phyloP scores from a whole-genome alignment of 805 yeast genomes.

The Wickerhamiella galacta region DNA sequence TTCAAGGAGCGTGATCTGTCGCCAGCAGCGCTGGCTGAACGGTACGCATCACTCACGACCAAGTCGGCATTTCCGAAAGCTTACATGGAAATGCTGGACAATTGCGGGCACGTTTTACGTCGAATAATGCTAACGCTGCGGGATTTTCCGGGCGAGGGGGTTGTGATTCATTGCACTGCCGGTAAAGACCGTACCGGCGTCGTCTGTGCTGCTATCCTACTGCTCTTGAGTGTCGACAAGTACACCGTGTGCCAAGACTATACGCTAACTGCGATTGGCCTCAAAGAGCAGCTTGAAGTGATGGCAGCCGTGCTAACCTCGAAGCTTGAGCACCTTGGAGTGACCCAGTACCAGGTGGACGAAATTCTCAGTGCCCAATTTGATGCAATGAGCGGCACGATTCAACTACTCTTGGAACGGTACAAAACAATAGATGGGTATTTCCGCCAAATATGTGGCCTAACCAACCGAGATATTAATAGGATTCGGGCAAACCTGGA shows the following conservation, averaged over 20 bases:
- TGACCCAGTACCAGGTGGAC: conserved; percentile 24
- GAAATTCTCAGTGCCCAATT: conserved; percentile 47
- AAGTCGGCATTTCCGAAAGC: conserved; percentile 42
- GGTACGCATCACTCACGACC: no score
- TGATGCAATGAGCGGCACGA: conserved; percentile 52
- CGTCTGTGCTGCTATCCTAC: conserved; percentile 46
- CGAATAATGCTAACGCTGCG: conserved; percentile 22
- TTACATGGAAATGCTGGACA: conserved; percentile 39
- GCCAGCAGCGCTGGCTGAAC: conserved; percentile 45
- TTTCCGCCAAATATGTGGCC: conserved; percentile 12
- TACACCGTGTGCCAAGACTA: conserved; percentile 57
- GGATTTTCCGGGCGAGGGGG: conserved; percentile 34
- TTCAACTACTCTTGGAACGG: conserved; percentile 32
- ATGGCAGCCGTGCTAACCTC: background rate
- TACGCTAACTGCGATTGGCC: conserved; percentile 41
- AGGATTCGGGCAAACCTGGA: no score
- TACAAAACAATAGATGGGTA: conserved; percentile 42
- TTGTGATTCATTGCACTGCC: conserved; percentile 65
- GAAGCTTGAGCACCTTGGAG: background rate
- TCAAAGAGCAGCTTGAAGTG: background rate
- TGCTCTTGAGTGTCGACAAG: conserved; percentile 47
- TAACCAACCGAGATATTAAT: background rate
- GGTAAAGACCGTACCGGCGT: conserved; percentile 82
- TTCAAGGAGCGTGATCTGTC: conserved; percentile 37
- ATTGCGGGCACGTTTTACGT: conserved; percentile 14